phyloP scores from a whole-genome alignment of 257 asterid species.

The Capsicum rhomboideum region DNA sequence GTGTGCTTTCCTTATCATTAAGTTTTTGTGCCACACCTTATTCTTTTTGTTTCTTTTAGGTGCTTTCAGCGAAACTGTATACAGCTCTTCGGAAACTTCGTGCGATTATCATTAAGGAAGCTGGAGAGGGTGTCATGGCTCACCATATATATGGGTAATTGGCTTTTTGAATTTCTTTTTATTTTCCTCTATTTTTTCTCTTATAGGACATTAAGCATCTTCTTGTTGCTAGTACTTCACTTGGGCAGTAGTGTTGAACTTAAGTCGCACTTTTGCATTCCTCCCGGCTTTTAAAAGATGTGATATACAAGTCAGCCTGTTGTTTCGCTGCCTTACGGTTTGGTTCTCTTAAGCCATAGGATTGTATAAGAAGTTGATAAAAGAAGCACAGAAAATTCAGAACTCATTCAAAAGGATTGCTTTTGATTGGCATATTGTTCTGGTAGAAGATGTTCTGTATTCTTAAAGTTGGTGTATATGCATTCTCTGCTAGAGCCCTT shows the following conservation, averaged over 20 bases:
- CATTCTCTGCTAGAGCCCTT: background rate
- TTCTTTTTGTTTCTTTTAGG: slow-evolving; percentile 22
- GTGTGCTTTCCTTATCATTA: background rate
- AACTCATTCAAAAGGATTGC: background rate
- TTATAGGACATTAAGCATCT: background rate
- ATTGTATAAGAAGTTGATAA: background rate
- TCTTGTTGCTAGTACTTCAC: background rate
- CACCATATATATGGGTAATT: slow-evolving; percentile 72
- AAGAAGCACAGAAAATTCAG: background rate
- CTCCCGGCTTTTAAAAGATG: background rate
- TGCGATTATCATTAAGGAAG: slow-evolving; percentile 46
- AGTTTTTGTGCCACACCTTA: background rate
- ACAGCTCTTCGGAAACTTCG: slow-evolving; percentile 56
- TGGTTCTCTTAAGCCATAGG: background rate
- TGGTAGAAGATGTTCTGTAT: background rate
- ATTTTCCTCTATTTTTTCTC: background rate
- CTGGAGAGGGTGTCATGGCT: slow-evolving; percentile 45
- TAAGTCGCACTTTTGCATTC: background rate
- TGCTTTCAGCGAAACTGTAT: slow-evolving; percentile 56
- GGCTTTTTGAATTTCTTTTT: background rate
- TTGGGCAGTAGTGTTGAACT: background rate
- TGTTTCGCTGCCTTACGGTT: background rate
- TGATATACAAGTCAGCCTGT: background rate
- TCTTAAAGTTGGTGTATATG: background rate
- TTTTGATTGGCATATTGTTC: background rate